A percentile compares a stretch with the other conserved stretches of the same genome.
Evolutionary conservation across 1,139 yeast species (phyloP).

Genomic region (Pichia sp.): DNA sequence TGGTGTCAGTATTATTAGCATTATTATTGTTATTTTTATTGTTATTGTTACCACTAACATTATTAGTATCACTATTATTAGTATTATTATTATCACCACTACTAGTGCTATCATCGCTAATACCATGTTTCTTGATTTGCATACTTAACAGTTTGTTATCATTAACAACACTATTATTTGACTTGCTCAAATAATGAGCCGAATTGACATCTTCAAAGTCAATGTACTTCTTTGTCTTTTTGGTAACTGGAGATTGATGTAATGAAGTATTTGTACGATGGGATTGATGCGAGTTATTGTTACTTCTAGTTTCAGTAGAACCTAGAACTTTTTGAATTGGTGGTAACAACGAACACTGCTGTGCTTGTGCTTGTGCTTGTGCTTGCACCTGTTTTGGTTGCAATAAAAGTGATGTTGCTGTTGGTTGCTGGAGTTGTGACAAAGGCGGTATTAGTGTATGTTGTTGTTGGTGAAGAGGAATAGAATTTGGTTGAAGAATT

Average conservation of each 20-base stretch:
- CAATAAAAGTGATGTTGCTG: no score
- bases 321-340: background rate
- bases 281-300: background rate
- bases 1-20: background rate
- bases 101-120: no score
- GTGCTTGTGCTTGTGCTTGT: no score
- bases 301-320: background rate
- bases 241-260: background rate
- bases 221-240: background rate
- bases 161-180: background rate
- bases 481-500: background rate
- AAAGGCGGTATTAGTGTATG: no score
- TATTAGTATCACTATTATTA: background rate
- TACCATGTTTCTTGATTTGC: no score
- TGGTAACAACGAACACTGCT: no score
- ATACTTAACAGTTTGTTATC: background rate
- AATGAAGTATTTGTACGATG: background rate
- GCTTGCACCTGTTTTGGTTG: no score
- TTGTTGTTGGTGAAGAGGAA: background rate
- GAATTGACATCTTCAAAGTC: slow-evolving; percentile 12
- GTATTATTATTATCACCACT: no score
- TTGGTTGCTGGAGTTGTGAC: no score
- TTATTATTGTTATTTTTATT: background rate
- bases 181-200: slow-evolving; percentile 2
- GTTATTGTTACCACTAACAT: background rate